Percentiles rank a stretch among this genome's conserved stretches.
Conservation (phyloP, 2,329 filamentous ascomycete genomes). For the Sclerotinia sclerotiorum region DNA sequence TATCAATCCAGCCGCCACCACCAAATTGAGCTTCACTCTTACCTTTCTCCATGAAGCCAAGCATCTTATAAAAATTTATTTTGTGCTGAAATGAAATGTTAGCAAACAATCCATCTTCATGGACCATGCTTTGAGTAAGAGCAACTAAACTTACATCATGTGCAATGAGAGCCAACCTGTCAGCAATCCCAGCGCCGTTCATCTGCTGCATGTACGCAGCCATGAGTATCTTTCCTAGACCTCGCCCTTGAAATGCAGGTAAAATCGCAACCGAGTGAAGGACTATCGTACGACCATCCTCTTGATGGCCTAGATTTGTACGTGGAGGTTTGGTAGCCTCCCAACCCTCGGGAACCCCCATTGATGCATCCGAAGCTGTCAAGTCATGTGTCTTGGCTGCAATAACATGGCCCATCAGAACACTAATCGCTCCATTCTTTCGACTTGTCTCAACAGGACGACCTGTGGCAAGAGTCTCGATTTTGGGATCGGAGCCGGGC, state of each 20-base stretch:
- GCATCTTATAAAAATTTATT: slow-evolving; percentile 71
- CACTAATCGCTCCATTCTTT: slow-evolving; percentile 53
- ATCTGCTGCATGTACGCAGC: slow-evolving; percentile 77
- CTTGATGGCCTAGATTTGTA: slow-evolving; percentile 64
- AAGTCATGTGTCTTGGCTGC: slow-evolving; percentile 66
- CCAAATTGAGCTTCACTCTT: slow-evolving; percentile 69
- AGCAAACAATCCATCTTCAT: slow-evolving; percentile 8
- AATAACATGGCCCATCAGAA: slow-evolving; percentile 76
- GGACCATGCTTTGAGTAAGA: not conserved
- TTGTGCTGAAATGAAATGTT: slow-evolving; percentile 51
- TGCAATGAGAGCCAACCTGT: slow-evolving; percentile 74
- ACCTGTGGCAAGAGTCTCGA: slow-evolving; percentile 55
- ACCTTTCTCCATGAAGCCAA: slow-evolving; percentile 70
- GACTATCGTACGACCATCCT: slow-evolving; percentile 71
- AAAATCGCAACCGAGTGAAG: slow-evolving; percentile 81
- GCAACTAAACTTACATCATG: slow-evolving; percentile 56
- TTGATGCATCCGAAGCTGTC: slow-evolving; percentile 71
- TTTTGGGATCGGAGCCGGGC: slow-evolving; percentile 49
- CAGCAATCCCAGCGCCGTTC: slow-evolving; percentile 65
- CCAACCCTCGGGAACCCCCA: slow-evolving; percentile 73
- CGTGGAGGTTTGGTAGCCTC: slow-evolving; percentile 47
- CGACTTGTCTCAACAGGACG: slow-evolving; percentile 60
- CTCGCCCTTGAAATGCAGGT: slow-evolving; percentile 70
- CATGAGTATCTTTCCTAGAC: slow-evolving; percentile 72
- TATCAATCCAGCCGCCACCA: slow-evolving; percentile 78